These are phyloP conservation scores for Thermoascus crustaceus DNA, from an alignment of 2,329 filamentous ascomycete species.

Conservation along the genomic window DNA sequence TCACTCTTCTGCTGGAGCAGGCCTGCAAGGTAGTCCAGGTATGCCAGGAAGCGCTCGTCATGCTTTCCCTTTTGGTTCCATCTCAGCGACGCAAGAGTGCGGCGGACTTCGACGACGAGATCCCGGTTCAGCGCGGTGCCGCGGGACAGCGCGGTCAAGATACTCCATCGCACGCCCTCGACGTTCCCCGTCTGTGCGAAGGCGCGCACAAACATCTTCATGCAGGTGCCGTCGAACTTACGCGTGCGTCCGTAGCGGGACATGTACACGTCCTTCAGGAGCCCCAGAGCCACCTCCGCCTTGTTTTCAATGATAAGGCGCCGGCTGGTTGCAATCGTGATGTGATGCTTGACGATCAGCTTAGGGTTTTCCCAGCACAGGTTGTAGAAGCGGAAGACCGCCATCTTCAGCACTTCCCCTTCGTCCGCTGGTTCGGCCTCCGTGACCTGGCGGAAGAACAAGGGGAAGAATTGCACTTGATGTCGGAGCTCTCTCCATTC, in stretches of 20 bases:
- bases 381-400: conserved; percentile 32
- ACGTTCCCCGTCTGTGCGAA: conserved; percentile 22
- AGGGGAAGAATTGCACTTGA: conserved; percentile 19
- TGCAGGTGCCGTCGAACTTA: conserved; percentile 28
- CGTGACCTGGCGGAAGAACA: conserved; percentile 30
- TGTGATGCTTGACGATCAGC: conserved; percentile 29
- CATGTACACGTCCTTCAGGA: conserved; percentile 29
- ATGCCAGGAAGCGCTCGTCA: conserved; percentile 9
- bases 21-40: conserved; percentile 14
- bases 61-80: conserved; percentile 2
- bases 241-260: conserved; percentile 26
- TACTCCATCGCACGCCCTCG: conserved; percentile 34
- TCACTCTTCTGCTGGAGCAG: conserved; percentile 17
- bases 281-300: conserved; percentile 22
- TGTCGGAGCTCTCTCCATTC: conserved; percentile 20
- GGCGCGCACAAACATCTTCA: conserved; percentile 32
- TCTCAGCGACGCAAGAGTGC: conserved; percentile 13
- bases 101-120: conserved; percentile 27
- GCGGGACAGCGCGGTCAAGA: conserved; percentile 29
- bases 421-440: conserved; percentile 16
- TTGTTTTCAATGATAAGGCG: conserved; percentile 20
- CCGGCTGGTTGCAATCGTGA: conserved; percentile 20
- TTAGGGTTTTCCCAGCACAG: conserved; percentile 24
- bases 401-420: conserved; percentile 24
- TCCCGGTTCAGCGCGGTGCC: conserved; percentile 21